A percentile compares a stretch with the other conserved stretches of the same genome.
phyloP scores from a whole-genome alignment of 805 yeast genomes.

The Grigorovia yakushimaensis region DNA sequence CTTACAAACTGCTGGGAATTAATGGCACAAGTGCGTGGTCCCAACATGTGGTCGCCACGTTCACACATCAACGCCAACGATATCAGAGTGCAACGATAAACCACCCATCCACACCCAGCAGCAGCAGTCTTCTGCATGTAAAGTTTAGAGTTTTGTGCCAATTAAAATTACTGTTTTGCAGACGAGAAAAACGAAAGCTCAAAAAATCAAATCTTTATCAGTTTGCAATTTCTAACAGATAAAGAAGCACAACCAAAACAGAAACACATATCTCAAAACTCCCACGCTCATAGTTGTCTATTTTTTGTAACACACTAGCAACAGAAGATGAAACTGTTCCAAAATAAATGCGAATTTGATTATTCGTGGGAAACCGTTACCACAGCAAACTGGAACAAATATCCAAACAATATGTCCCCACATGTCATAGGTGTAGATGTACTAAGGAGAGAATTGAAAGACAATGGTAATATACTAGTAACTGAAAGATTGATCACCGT shows the following conservation, averaged over 20 bases:
- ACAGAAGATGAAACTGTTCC: slow-evolving; percentile 77
- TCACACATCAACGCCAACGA: neutral
- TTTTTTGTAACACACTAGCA: too few relatives aligned
- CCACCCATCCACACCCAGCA: neutral
- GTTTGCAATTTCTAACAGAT: too few relatives aligned
- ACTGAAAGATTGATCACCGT: slow-evolving; percentile 87
- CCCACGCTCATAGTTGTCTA: too few relatives aligned
- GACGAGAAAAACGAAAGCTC: too few relatives aligned
- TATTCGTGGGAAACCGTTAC: slow-evolving; percentile 93
- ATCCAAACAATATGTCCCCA: slow-evolving; percentile 87
- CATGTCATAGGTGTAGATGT: slow-evolving; percentile 94
- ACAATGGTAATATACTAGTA: slow-evolving; percentile 42
- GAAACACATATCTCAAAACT: too few relatives aligned
- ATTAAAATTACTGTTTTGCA: too few relatives aligned
- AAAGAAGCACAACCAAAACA: too few relatives aligned
- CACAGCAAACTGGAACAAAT: slow-evolving; percentile 93
- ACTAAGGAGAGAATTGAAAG: slow-evolving; percentile 57
- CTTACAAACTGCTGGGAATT: slow-evolving; percentile 27
- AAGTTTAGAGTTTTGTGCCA: neutral
- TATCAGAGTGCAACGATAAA: neutral
- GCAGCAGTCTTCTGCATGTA: too few relatives aligned
- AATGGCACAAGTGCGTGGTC: slow-evolving; percentile 33
- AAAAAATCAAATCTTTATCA: too few relatives aligned
- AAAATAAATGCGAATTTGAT: slow-evolving; percentile 55
- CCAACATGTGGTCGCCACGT: slow-evolving; percentile 26